Conservation (phyloP, 768 basidiomycete species). For the Chlorophyllum brunneum region DNA sequence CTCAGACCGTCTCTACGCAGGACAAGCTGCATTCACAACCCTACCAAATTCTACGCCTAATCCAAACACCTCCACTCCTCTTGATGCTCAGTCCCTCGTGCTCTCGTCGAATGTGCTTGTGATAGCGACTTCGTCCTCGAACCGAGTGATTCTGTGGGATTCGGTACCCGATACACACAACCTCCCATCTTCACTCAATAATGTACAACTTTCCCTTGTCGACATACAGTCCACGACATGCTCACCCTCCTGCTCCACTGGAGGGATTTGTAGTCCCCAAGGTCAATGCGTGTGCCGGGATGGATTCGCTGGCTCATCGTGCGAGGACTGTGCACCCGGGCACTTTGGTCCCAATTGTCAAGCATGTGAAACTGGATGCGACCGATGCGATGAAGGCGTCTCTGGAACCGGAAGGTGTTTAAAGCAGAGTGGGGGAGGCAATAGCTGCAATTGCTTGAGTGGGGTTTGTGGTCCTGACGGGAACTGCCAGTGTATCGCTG, state of each 20-base stretch:
- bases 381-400: slow-evolving; percentile 71
- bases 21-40: slow-evolving; percentile 53
- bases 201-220: slow-evolving; percentile 42
- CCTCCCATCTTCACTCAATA: slow-evolving; percentile 48
- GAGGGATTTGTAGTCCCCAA: slow-evolving; percentile 54
- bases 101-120: slow-evolving; percentile 68
- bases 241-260: slow-evolving; percentile 62
- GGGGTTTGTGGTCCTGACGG: slow-evolving; percentile 68
- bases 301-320: slow-evolving; percentile 72
- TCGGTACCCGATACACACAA: slow-evolving; percentile 70
- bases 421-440: slow-evolving; percentile 26
- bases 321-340: slow-evolving; percentile 66
- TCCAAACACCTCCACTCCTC: slow-evolving; percentile 44
- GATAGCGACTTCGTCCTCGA: slow-evolving; percentile 52
- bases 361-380: slow-evolving; percentile 61
- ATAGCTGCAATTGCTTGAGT: slow-evolving; percentile 69
- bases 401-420: slow-evolving; percentile 73
- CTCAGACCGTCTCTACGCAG: slow-evolving; percentile 59
- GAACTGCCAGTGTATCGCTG: slow-evolving; percentile 69
- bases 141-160: slow-evolving; percentile 77
- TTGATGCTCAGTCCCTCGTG: slow-evolving; percentile 57
- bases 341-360: slow-evolving; percentile 71
- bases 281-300: slow-evolving; percentile 67
- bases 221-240: slow-evolving; percentile 74
- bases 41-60: slow-evolving; percentile 48